These are phyloP conservation scores for Cerrena zonata DNA, from an alignment of 1,284 basidiomycete species.

Conservation along the genomic window DNA sequence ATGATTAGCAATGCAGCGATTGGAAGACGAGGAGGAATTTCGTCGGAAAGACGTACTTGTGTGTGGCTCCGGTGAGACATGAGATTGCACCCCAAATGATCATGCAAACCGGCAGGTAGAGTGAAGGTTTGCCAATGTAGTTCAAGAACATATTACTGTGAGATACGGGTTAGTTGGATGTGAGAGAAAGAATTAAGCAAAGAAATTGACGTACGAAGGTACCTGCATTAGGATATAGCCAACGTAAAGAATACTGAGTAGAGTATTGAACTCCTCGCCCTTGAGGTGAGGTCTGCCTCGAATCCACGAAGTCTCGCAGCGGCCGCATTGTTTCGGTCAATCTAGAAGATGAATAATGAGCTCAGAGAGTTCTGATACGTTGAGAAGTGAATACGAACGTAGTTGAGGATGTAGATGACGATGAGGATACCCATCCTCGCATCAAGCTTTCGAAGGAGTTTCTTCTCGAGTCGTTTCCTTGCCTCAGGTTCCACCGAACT, in stretches of 20 bases:
- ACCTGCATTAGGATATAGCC: slow-evolving; percentile 79
- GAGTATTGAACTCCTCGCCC: slow-evolving; percentile 62
- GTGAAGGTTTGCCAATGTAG: slow-evolving; percentile 63
- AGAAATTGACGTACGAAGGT: slow-evolving; percentile 51
- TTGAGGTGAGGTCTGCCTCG: slow-evolving; percentile 59
- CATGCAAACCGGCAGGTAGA: slow-evolving; percentile 71
- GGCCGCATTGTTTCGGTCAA: slow-evolving; percentile 64
- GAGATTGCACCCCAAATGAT: slow-evolving; percentile 45
- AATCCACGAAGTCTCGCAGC: slow-evolving; percentile 67
- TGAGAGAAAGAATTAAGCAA: slow-evolving; percentile 2
- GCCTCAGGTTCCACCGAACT: slow-evolving; percentile 39
- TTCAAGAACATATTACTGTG: slow-evolving; percentile 69
- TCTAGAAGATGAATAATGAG: slow-evolving; percentile 26
- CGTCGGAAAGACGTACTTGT: slow-evolving; percentile 16
- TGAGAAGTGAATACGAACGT: slow-evolving; percentile 34
- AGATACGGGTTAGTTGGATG: too few species aligned
- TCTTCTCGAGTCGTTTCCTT: slow-evolving; percentile 42
- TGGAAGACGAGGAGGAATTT: too few species aligned
- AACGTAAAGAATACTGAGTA: slow-evolving; percentile 71
- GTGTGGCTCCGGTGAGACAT: slow-evolving; percentile 21
- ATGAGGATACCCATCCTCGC: slow-evolving; percentile 58
- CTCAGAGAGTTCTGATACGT: neutral
- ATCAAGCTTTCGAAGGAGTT: slow-evolving; percentile 59
- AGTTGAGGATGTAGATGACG: slow-evolving; percentile 67
- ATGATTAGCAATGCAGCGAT: too few species aligned